Percentiles rank a stretch among this genome's conserved stretches.
Conservation (phyloP, 73 alveolate species). For the Paramecium tetraurelia region DNA sequence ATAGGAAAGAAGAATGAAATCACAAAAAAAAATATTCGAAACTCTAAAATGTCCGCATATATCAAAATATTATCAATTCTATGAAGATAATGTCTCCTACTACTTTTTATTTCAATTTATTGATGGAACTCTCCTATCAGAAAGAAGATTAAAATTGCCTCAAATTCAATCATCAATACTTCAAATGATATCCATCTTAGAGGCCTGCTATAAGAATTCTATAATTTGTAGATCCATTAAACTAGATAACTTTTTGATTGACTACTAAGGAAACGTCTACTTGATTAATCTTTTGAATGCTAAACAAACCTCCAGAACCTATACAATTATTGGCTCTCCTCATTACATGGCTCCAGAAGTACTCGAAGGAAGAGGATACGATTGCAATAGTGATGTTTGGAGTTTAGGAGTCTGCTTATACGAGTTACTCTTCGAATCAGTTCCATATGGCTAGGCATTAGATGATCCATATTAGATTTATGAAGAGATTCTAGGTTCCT, state of each 20-base stretch:
- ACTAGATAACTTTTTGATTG: background rate
- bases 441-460: background rate
- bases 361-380: conserved; percentile 81
- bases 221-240: background rate
- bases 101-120: background rate
- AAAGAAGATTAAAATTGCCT: background rate
- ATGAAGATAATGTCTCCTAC: background rate
- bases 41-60: background rate
- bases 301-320: background rate
- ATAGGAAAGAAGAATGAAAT: background rate
- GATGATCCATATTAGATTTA: conserved; percentile 6
- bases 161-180: background rate
- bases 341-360: conserved; percentile 85
- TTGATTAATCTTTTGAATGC: background rate
- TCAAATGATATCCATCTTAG: background rate
- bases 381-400: conserved; percentile 87
- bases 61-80: background rate
- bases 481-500: background rate
- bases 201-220: background rate
- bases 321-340: background rate
- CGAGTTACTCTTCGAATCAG: conserved; percentile 58
- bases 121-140: background rate
- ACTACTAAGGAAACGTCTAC: background rate
- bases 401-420: conserved; percentile 87
- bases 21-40: background rate